A percentile compares a stretch with the other conserved stretches of the same genome.
These are phyloP conservation scores for Phyllosticta capitalensis DNA, from an alignment of 2,329 filamentous ascomycete genomes.

Conservation along the genomic window DNA sequence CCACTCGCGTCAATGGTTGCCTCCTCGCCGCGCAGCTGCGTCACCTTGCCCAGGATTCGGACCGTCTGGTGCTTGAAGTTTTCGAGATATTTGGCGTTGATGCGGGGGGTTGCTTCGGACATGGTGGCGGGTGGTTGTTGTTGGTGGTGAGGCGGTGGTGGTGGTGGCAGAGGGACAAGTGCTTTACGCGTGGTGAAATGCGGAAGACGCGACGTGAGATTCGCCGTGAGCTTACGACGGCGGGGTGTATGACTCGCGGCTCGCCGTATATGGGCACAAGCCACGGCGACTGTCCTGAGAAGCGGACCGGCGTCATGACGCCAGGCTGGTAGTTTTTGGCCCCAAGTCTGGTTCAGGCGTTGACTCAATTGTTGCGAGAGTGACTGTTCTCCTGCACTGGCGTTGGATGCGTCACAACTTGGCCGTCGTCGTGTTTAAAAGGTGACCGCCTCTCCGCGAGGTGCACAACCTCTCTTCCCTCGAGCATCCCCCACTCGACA, in stretches of 20 bases:
- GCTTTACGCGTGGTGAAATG: background rate
- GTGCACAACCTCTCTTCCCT: background rate
- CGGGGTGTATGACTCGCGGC: background rate
- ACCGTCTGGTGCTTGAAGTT: slow-evolving; percentile 63
- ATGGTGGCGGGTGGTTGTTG: slow-evolving; percentile 34
- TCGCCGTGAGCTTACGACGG: background rate
- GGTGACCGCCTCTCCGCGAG: background rate
- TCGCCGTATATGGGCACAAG: background rate
- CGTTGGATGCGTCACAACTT: background rate
- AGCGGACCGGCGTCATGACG: background rate
- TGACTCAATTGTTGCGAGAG: background rate
- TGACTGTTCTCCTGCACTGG: background rate
- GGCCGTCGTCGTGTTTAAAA: background rate
- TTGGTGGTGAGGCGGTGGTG: background rate
- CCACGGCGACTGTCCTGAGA: background rate
- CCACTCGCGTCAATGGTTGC: slow-evolving; percentile 75
- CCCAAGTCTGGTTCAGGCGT: background rate
- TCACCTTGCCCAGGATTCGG: slow-evolving; percentile 77
- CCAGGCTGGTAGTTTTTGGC: background rate
- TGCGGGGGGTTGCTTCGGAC: slow-evolving; percentile 69
- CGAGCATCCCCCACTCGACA: background rate
- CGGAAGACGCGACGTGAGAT: background rate
- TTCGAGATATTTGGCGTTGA: slow-evolving; percentile 71
- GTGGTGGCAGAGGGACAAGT: background rate
- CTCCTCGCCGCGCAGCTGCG: slow-evolving; percentile 68